Evolutionary conservation across 148 eudicot genomes (phyloP).

Genomic region (Arbutus unedo): DNA sequence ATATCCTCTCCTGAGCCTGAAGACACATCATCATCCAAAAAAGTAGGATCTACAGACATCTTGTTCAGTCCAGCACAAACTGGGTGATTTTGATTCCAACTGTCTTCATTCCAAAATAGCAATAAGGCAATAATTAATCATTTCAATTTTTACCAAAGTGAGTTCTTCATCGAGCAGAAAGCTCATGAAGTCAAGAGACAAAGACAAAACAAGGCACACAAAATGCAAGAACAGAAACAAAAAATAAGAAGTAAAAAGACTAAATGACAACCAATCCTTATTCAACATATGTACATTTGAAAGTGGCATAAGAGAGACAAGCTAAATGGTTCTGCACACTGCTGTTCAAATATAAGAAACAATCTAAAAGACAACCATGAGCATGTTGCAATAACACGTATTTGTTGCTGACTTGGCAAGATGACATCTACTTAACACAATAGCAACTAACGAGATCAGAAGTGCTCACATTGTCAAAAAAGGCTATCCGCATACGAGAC

Average conservation of each 20-base stretch:
- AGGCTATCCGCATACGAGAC: neutral
- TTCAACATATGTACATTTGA: neutral
- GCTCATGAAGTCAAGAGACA: constrained; percentile 13
- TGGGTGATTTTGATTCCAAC: constrained; percentile 18
- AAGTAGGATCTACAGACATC: constrained; percentile 61
- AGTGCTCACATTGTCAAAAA: neutral
- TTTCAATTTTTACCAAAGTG: constrained; percentile 18
- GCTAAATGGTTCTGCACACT: neutral
- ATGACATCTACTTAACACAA: neutral
- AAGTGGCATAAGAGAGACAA: neutral
- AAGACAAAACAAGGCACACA: neutral
- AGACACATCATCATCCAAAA: constrained; percentile 62
- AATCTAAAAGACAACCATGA: neutral
- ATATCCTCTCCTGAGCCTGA: constrained; percentile 72
- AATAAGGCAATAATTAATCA: constrained; percentile 17
- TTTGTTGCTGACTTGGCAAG: neutral
- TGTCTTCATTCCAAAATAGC: constrained; percentile 40
- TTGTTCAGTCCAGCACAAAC: constrained; percentile 30
- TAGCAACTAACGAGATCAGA: neutral
- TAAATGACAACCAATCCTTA: neutral
- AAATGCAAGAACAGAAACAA: neutral
- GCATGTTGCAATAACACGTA: neutral
- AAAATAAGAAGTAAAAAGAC: too few relatives aligned
- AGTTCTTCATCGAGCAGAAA: neutral
- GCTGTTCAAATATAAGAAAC: neutral